Base-by-base conservation (phyloP, 345 rosid genomes). In the Cardamine occulta region DNA sequence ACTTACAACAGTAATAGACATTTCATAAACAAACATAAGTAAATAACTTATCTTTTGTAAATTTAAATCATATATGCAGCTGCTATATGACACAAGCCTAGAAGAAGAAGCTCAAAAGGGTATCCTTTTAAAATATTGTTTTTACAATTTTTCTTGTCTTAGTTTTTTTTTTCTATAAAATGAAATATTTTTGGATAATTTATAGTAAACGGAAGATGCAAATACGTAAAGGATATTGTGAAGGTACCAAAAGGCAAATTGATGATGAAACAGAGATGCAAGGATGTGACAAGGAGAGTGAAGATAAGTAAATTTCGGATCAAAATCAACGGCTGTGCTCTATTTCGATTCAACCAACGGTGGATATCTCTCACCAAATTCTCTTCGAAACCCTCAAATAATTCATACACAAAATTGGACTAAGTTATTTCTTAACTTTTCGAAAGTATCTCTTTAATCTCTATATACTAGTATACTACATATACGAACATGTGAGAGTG, bases 271-370 rank as follows among this genome's bases (percentile, higher is more conserved):
- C 73, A 72, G 48, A 85, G 88, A 82, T 87, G 80, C 59, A 66
- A 78, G 45, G 82, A 82, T 26, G 63, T 89, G 37, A 64, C 79
- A 44, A 86, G 60, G 74, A 89, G 83, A 84, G 80, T 89, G 66
- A 88, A 71, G 77, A 84, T 79, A 75, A 73, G 87, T 52, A 89
- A 81, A 63, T 86, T 76, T 68, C 83, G 88, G 31, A 82, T 93
- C 48, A 93, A 82, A 84, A 85, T 89, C 59, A 86, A 80, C 7
- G 91, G 91, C 6, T 87, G 86, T 81, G 57, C 63, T 44, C 87
- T 87, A 45, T 86, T 93, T 72, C 84, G 74, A 29, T 78, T 78
- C 34, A 51, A 66, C 61, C 81, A 80, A 58, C 82, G 82, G 63
- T 90, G 87, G 89, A 75, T 84, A 58, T 80, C 73, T 63, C 32